Evolutionary conservation across 169 alveolate genomes (phyloP), one percentile per base, ranked within the genome.

Genomic region (Theileria annulata): DNA sequence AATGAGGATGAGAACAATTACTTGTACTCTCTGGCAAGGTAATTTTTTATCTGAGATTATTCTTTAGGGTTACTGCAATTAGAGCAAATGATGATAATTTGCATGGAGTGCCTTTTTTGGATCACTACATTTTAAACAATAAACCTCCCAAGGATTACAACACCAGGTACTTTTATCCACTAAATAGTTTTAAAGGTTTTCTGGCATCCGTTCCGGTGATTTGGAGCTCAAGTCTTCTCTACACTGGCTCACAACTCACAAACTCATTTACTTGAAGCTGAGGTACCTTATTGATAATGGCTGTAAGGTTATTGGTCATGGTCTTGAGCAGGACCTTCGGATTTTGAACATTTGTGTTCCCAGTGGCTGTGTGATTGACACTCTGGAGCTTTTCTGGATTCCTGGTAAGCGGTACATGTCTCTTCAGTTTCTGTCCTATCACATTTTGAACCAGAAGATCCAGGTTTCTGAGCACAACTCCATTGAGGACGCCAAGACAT

Each of bases 141-240:
- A 78, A 72, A 13, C 94, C 93, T 4, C 94, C 94, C 42, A 87
- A 78, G 67, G 95, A 92, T 77, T 92, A 91, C 51, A 81, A 90
- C 62, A 92, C 95, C 12, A 86, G 93, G 91, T 90, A 64, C n/a
- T 70, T 47, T 19, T 30, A 10, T 47, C 28, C 13, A 42, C 4
- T 6, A 2, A 42, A 12, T 10, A n/a, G 9, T 27, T 13, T 17
- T 13, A 2, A 58, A 88, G 93, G 62, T 88, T 85, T 73, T 90
- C 94, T 8, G 95, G 95, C 6, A 85, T 92, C 19, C 90, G 83
- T 59, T 85, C 86, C n/a, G 95, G 94, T 19, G 95, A 92, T 54
- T 71, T 92, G 51, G 94, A 88, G 47, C 88, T 88, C 19, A 90
- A 88, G 64, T 71, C 91, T 12, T 90, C 94, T 1, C 56, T 70